These are phyloP conservation scores for Candida parachauliodes DNA, from an alignment of 805 yeast species.

Conservation along the genomic window DNA sequence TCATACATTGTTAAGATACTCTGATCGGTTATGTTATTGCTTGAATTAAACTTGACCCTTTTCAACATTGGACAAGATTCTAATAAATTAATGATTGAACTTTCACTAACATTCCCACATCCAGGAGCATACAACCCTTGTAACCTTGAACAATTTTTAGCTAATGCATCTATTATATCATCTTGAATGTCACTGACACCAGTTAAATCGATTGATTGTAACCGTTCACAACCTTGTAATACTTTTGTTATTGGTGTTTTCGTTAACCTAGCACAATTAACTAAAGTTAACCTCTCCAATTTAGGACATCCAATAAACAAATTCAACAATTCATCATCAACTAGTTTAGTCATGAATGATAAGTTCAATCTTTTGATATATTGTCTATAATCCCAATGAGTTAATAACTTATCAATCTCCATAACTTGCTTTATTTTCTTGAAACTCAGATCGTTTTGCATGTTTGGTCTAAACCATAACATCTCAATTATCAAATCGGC, in stretches of 20 bases:
- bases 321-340: constrained; percentile 60
- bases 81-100: constrained; percentile 57
- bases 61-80: constrained; percentile 68
- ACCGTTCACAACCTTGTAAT: constrained; percentile 58
- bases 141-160: constrained; percentile 65
- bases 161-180: constrained; percentile 63
- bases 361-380: constrained; percentile 79
- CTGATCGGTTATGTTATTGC: constrained; percentile 60
- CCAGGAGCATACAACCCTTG: constrained; percentile 92
- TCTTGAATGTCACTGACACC: constrained; percentile 67
- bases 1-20: constrained; percentile 57
- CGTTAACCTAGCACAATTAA: constrained; percentile 67
- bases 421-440: constrained; percentile 55
- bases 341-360: constrained; percentile 64
- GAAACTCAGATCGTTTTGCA: constrained; percentile 49
- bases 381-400: constrained; percentile 63
- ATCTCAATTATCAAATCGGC: constrained; percentile 72
- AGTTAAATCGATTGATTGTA: constrained; percentile 85
- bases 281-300: constrained; percentile 81
- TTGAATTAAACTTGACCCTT: constrained; percentile 77
- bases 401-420: constrained; percentile 41
- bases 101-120: constrained; percentile 67
- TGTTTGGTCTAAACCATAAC: constrained; percentile 83
- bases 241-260: constrained; percentile 60
- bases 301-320: constrained; percentile 66